phyloP scores from a whole-genome alignment of 2,329 filamentous ascomycete genomes.

The Pseudodiploospora longispora region DNA sequence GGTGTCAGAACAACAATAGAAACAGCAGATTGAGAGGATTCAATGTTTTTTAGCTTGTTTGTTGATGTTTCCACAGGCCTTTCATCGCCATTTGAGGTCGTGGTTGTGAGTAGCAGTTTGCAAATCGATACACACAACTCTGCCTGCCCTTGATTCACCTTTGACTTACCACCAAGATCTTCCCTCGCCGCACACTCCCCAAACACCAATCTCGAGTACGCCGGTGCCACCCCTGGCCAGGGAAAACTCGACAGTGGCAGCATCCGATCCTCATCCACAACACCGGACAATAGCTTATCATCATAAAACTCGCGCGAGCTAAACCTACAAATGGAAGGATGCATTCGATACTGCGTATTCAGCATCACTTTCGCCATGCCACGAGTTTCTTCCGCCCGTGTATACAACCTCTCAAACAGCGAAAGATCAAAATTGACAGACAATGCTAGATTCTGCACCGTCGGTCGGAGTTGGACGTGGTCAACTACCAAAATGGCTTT shows the following conservation, averaged over 20 bases:
- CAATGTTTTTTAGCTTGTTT: not conserved
- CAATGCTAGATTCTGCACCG: slow-evolving; percentile 27
- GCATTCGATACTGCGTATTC: slow-evolving; percentile 37
- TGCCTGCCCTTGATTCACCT: slow-evolving; percentile 30
- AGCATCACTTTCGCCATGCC: slow-evolving; percentile 30
- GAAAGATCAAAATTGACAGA: slow-evolving; percentile 31
- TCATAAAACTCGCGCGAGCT: slow-evolving; percentile 33
- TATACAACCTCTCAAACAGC: slow-evolving; percentile 34
- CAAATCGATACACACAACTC: slow-evolving; percentile 26
- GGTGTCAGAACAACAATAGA: slow-evolving; percentile 32
- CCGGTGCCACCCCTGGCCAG: slow-evolving; percentile 13
- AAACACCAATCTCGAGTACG: slow-evolving; percentile 20
- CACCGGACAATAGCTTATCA: slow-evolving; percentile 24
- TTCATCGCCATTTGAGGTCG: not conserved
- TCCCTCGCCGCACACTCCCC: slow-evolving; percentile 27
- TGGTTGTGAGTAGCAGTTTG: slow-evolving; percentile 16
- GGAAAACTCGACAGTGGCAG: slow-evolving; percentile 11
- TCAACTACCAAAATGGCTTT: slow-evolving; percentile 36
- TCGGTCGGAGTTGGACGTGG: slow-evolving; percentile 37
- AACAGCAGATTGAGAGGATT: no score
- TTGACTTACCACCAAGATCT: slow-evolving; percentile 29
- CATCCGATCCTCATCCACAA: slow-evolving; percentile 14
- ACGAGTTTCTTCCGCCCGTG: not conserved
- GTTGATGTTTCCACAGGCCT: not conserved
- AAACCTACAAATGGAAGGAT: slow-evolving; percentile 30